phyloP scores from a whole-genome alignment of 306 rosid species.

The Vigna radiata region DNA sequence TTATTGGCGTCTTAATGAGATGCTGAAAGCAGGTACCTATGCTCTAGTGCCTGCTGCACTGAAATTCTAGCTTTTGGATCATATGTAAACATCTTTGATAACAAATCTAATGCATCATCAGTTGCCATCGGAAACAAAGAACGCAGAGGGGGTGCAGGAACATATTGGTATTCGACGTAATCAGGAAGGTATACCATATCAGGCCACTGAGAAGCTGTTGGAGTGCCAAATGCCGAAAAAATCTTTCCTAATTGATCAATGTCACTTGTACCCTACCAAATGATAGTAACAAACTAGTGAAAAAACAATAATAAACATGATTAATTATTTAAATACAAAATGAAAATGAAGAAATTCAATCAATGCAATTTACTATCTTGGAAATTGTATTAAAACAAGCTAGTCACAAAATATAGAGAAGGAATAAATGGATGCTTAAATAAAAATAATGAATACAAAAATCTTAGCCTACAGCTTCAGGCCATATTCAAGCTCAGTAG shows the following conservation, averaged over 20 bases:
- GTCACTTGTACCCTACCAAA: slow-evolving; percentile 81
- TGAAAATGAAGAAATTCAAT: background rate
- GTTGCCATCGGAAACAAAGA: slow-evolving; percentile 81
- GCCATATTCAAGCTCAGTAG: slow-evolving; percentile 2
- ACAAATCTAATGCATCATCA: slow-evolving; percentile 83
- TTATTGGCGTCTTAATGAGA: slow-evolving; percentile 24
- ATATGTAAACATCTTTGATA: slow-evolving; percentile 90
- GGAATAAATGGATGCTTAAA: background rate
- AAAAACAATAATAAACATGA: slow-evolving; percentile 23
- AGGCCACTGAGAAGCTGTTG: slow-evolving; percentile 87
- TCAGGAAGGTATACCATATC: slow-evolving; percentile 84
- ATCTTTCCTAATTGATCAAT: slow-evolving; percentile 91
- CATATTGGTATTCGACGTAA: slow-evolving; percentile 89
- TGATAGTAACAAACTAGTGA: slow-evolving; percentile 4
- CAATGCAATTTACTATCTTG: background rate
- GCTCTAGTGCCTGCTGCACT: slow-evolving; percentile 85
- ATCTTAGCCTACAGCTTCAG: slow-evolving; percentile 6
- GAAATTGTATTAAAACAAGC: background rate
- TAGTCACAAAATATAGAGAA: background rate
- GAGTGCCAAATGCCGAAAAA: slow-evolving; percentile 89
- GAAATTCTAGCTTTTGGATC: slow-evolving; percentile 90
- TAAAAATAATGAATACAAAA: background rate
- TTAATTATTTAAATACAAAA: slow-evolving; percentile 22
- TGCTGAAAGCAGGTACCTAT: slow-evolving; percentile 60
- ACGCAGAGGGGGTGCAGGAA: slow-evolving; percentile 77